Evolutionary conservation across 257 asterid genomes (phyloP), one percentile per base, ranked within the genome.

Genomic region (Thymus quinquecostatus): DNA sequence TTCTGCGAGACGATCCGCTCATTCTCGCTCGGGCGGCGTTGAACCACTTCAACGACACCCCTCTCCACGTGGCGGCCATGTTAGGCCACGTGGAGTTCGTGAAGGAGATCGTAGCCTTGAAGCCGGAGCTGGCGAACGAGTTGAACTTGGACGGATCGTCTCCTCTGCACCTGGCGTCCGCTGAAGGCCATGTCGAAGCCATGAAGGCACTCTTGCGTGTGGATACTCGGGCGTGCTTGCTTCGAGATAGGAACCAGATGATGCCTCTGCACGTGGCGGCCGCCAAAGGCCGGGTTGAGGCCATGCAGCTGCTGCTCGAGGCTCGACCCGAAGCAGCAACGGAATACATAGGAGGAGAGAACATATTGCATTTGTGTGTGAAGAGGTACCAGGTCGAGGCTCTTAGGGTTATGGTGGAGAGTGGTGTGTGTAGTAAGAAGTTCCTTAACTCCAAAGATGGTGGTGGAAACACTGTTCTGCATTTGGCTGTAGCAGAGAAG

Each of bases 221-320:
- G 2, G 47, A 80, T 58, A 59, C 58, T 0, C 80, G 50, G 3
- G 45, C 75, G 60, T 83, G 83, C 54, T 8, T 76, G 8, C 71
- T 56, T 9, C 64, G 69, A 4, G 85, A 84, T 33, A 13, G 48
- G 2, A 69, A 82, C 27, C 81, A 82, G 30, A 75, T 72, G 32
- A 71, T 75, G 10, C 87, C 92, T 2, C 58, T 84, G 6, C 89
- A 86, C 69, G 50, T 78, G 8, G 87, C 89, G 0, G 83, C 81
- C 8, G 64, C 71, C 4, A 77, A 84, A 47, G 87, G 89, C 36
- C 80, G 49, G 7, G 34, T 60, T 29, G 71, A 72, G 3, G 80
- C 66, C 32, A 10, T 83, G 76, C 6, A 45, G 5, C 62, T 63
- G 70, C 12, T 86, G 60, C 28, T 76, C 40, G 51, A 5, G 4